Percentiles rank a stretch among this genome's conserved stretches.
Evolutionary conservation across 306 rosid species (phyloP).

Genomic region (Psophocarpus tetragonolobus): DNA sequence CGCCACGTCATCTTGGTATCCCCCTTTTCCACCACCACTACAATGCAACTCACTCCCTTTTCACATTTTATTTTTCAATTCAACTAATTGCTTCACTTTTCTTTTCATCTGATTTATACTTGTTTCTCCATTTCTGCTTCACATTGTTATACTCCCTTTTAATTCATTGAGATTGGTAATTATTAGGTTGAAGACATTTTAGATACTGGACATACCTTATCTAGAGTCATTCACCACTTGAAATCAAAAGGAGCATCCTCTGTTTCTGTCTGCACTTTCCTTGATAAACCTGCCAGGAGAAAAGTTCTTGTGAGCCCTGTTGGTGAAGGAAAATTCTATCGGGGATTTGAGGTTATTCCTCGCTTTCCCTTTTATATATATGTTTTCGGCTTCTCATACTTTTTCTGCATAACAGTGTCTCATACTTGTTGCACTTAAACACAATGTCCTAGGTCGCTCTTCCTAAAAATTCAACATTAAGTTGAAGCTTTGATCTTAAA

Average conservation of each 20-base stretch:
- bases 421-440: not conserved
- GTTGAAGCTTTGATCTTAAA: constrained; percentile 7
- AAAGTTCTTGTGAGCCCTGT: constrained; percentile 57
- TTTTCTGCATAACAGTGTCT: not conserved
- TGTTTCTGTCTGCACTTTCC: constrained; percentile 81
- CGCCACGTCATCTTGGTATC: constrained; percentile 79
- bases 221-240: constrained; percentile 54
- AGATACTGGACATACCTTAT: constrained; percentile 76
- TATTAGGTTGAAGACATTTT: constrained; percentile 87
- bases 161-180: not conserved
- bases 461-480: not conserved
- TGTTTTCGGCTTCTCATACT: not conserved
- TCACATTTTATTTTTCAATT: not conserved
- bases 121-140: not conserved
- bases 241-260: constrained; percentile 76
- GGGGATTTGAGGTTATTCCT: constrained; percentile 66
- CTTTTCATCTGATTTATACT: not conserved
- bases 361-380: not conserved
- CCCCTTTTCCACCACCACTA: not conserved
- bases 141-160: not conserved
- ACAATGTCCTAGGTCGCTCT: not conserved
- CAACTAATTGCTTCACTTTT: no score
- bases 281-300: constrained; percentile 78
- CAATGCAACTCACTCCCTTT: not conserved
- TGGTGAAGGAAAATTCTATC: constrained; percentile 72